Evolutionary conservation across 2,329 filamentous ascomycete genomes (phyloP).

Genomic region (Dactylellina cionopaga): DNA sequence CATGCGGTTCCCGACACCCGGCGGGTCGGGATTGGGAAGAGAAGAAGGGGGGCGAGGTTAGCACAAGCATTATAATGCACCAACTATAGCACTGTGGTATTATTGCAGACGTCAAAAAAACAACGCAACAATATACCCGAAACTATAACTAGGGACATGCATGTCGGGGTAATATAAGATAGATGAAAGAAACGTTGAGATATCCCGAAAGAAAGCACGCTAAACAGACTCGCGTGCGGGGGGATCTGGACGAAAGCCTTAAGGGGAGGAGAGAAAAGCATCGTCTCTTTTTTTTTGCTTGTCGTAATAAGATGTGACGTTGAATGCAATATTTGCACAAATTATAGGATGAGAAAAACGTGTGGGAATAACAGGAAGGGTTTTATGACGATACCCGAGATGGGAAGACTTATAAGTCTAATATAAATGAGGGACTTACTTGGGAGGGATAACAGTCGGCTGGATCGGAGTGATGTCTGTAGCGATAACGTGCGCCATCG

Average conservation of each 20-base stretch:
- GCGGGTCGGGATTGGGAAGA: conserved; percentile 33
- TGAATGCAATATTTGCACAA: neutral
- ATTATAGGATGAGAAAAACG: conserved; percentile 18
- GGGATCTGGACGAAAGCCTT: conserved; percentile 13
- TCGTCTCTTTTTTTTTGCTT: conserved; percentile 35
- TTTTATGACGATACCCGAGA: conserved; percentile 47
- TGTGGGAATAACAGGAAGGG: conserved; percentile 43
- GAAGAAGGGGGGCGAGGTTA: conserved; percentile 28
- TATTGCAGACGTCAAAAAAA: conserved; percentile 52
- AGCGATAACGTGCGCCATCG: conserved; percentile 52
- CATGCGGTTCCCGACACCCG: conserved; percentile 40
- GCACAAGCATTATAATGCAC: conserved; percentile 39
- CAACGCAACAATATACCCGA: conserved; percentile 53
- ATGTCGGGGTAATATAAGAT: conserved; percentile 45
- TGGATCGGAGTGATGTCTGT: conserved; percentile 53
- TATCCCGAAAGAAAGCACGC: conserved; percentile 42
- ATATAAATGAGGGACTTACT: conserved; percentile 58
- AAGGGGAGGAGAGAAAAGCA: neutral
- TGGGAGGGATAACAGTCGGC: conserved; percentile 65
- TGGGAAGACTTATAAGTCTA: conserved; percentile 9
- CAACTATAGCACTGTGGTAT: conserved; percentile 43
- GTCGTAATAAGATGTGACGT: conserved; percentile 9
- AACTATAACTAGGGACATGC: conserved; percentile 41
- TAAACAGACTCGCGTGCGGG: conserved; percentile 44
- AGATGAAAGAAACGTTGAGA: conserved; percentile 49